Evolutionary conservation across 768 basidiomycete species (phyloP).

Genomic region (Dentipellis sp.): DNA sequence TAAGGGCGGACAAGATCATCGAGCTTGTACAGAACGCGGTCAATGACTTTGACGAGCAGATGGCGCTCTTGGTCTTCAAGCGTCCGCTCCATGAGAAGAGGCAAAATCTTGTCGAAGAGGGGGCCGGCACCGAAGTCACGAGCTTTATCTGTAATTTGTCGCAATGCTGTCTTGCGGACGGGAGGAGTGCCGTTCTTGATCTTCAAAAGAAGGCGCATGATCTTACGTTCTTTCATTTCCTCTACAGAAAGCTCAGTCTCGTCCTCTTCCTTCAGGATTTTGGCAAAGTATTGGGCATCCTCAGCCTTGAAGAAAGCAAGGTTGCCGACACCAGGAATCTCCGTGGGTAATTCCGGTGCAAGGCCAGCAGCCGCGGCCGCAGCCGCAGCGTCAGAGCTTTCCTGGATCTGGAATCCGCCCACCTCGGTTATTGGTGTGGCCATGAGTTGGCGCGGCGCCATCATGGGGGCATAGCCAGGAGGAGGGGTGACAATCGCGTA

Average conservation of each 20-base stretch:
- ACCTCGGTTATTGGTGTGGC: slow-evolving; percentile 42
- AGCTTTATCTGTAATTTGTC: slow-evolving; percentile 98
- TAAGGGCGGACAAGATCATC: slow-evolving; percentile 98
- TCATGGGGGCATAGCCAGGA: slow-evolving; percentile 81
- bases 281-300: slow-evolving; percentile 96
- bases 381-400: slow-evolving; percentile 85
- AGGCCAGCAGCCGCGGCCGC: slow-evolving; percentile 86
- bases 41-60: slow-evolving; percentile 96
- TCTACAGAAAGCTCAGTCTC: slow-evolving; percentile 89
- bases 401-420: slow-evolving; percentile 94
- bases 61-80: slow-evolving; percentile 98
- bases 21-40: slow-evolving; percentile 96
- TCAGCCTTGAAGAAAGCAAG: slow-evolving; percentile 98
- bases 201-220: slow-evolving; percentile 94
- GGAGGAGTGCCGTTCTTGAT: slow-evolving; percentile 99
- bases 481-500: slow-evolving; percentile 92
- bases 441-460: slow-evolving; percentile 44
- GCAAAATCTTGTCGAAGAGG: slow-evolving; percentile 96
- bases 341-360: slow-evolving; percentile 88
- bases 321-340: slow-evolving; percentile 95
- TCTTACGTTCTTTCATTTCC: slow-evolving; percentile 99
- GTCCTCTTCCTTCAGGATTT: slow-evolving; percentile 92
- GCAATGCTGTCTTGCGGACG: slow-evolving; percentile 92
- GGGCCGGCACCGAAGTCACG: slow-evolving; percentile 98
- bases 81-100: slow-evolving; percentile 95